Conservation (phyloP, 495 filamentous ascomycete species). For the Penicillium flavigenum region DNA sequence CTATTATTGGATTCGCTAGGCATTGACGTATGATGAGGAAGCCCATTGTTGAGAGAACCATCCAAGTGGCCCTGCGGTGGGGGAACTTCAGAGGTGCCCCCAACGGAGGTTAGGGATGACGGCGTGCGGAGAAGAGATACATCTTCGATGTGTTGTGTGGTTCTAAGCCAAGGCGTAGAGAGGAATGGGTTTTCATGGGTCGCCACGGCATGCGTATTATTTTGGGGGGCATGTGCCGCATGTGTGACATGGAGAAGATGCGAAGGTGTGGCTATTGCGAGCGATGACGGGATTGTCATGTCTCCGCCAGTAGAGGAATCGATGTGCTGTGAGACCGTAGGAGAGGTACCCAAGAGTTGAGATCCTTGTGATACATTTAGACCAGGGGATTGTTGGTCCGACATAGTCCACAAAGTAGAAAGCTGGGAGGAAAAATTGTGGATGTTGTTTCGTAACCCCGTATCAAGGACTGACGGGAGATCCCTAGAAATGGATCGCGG, state of each 20-base stretch:
- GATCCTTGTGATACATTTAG: slow-evolving; percentile 5
- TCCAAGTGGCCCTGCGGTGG: slow-evolving; percentile 26
- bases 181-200: slow-evolving; percentile 26
- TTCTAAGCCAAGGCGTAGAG: slow-evolving; percentile 36
- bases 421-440: slow-evolving; percentile 37
- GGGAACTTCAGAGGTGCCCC: slow-evolving; percentile 24
- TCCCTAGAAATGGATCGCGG: slow-evolving; percentile 14
- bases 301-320: slow-evolving; percentile 13
- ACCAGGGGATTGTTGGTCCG: slow-evolving; percentile 13
- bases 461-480: slow-evolving; percentile 28
- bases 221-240: slow-evolving; percentile 5
- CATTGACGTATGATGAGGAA: slow-evolving; percentile 26
- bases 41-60: slow-evolving; percentile 11
- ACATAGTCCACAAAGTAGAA: slow-evolving; percentile 31
- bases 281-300: slow-evolving; percentile 3
- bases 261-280: slow-evolving; percentile 11
- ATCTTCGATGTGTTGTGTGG: slow-evolving; percentile 33
- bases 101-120: slow-evolving; percentile 33
- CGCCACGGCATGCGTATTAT: not conserved
- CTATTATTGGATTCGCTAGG: slow-evolving; percentile 27
- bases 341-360: slow-evolving; percentile 11
- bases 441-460: slow-evolving; percentile 32
- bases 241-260: slow-evolving; percentile 12
- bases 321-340: slow-evolving; percentile 15
- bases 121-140: slow-evolving; percentile 34